phyloP scores from a whole-genome alignment of 140 eudicot species.

The Flaveria floridana region DNA sequence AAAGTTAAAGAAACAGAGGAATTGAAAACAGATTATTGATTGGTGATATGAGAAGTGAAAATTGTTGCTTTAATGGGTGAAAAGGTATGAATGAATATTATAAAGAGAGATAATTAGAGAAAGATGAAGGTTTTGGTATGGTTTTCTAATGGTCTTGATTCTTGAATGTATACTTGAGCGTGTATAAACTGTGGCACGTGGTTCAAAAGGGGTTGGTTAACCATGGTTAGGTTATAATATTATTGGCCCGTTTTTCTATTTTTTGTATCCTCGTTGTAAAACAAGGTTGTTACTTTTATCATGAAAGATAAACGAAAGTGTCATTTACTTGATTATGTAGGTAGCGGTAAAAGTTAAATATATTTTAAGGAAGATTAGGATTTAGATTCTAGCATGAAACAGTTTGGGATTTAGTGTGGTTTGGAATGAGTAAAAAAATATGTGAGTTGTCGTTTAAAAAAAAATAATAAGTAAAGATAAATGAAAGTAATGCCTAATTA shows the following conservation, averaged over 20 bases:
- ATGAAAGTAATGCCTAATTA: too few species aligned
- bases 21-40: constrained; percentile 19
- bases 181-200: constrained; percentile 36
- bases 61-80: constrained; percentile 1
- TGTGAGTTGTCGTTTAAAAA: too few species aligned
- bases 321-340: too few species aligned
- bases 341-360: too few species aligned
- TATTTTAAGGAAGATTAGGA: too few species aligned
- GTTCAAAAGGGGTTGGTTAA: constrained; percentile 29
- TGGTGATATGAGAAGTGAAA: constrained; percentile 19
- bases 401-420: too few species aligned
- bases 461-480: too few species aligned
- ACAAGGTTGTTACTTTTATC: neutral
- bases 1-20: neutral
- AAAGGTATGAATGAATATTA: constrained; percentile 13
- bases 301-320: neutral
- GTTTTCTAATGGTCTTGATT: constrained; percentile 19
- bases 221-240: constrained; percentile 34
- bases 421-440: too few species aligned
- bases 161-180: constrained; percentile 37
- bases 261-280: neutral
- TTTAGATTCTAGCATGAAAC: too few species aligned
- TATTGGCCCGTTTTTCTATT: constrained; percentile 5
- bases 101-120: neutral
- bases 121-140: constrained; percentile 23